phyloP scores from a whole-genome alignment of 805 yeast species.

The Teunomyces cretensis region DNA sequence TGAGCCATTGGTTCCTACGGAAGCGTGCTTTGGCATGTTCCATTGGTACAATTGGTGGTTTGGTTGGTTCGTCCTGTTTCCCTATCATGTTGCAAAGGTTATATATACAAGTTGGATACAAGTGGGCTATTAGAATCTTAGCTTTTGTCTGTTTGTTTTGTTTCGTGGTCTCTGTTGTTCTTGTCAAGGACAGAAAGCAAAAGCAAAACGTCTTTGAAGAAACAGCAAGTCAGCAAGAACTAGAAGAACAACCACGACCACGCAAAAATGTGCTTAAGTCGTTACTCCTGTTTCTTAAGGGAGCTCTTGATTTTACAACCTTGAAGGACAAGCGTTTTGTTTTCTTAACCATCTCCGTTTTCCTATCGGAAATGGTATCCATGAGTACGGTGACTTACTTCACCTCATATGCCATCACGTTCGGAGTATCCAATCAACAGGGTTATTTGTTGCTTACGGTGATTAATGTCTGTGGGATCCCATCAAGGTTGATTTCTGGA shows the following conservation, averaged over 20 bases:
- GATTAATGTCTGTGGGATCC: constrained; percentile 44
- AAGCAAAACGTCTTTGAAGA: neutral
- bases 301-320: constrained; percentile 27
- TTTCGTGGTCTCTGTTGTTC: constrained; percentile 11
- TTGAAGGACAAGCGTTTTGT: constrained; percentile 46
- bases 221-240: no score
- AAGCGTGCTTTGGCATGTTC: constrained; percentile 47
- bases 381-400: constrained; percentile 49
- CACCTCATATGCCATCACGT: constrained; percentile 52
- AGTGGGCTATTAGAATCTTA: constrained; percentile 52
- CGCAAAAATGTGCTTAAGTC: neutral
- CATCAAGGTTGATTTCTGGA: constrained; percentile 33
- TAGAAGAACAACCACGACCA: neutral
- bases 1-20: constrained; percentile 45
- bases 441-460: constrained; percentile 50
- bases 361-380: constrained; percentile 48
- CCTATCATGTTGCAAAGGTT: constrained; percentile 53
- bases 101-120: constrained; percentile 48
- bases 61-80: constrained; percentile 53
- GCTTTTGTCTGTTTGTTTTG: constrained; percentile 47
- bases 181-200: constrained; percentile 4
- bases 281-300: neutral
- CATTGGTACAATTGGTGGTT: constrained; percentile 49
- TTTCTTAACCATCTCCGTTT: constrained; percentile 40
- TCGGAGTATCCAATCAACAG: constrained; percentile 43